Conservation (phyloP, 306 rosid species). For the Ormosia emarginata region DNA sequence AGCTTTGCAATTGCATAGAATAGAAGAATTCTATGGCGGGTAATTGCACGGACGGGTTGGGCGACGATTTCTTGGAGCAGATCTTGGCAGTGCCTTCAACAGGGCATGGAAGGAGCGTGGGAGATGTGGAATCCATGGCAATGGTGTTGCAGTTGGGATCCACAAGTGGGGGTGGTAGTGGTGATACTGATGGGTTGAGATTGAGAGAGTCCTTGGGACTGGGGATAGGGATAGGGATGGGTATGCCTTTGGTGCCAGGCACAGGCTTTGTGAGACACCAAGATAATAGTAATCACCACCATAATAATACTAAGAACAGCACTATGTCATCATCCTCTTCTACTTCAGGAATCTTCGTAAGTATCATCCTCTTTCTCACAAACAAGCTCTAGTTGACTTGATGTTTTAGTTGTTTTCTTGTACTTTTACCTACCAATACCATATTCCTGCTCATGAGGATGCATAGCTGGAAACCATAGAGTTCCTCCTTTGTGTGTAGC, state of each 20-base stretch:
- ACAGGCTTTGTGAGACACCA: constrained; percentile 48
- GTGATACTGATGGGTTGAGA: constrained; percentile 18
- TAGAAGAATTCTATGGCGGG: constrained; percentile 53
- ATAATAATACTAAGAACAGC: neutral
- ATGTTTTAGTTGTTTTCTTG: neutral
- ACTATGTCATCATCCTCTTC: constrained; percentile 39
- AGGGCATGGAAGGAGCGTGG: constrained; percentile 22
- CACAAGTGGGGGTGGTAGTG: neutral
- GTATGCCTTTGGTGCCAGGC: constrained; percentile 71
- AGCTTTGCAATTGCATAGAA: neutral
- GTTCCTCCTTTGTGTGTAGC: too few relatives aligned
- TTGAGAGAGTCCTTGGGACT: neutral
- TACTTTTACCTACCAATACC: too few relatives aligned
- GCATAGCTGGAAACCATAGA: too few relatives aligned
- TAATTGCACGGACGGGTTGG: constrained; percentile 66
- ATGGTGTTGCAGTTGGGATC: constrained; percentile 66
- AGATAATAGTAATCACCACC: neutral
- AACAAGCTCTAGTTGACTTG: too few relatives aligned
- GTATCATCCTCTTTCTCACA: neutral
- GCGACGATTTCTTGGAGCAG: constrained; percentile 92
- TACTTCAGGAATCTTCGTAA: constrained; percentile 46
- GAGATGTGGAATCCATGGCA: constrained; percentile 46
- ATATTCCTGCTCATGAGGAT: too few relatives aligned
- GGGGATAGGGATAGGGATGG: constrained; percentile 36
- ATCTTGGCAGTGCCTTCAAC: constrained; percentile 58